Base-by-base conservation (phyloP, 495 filamentous ascomycete genomes). In the Astrothelium macrocarpum region DNA sequence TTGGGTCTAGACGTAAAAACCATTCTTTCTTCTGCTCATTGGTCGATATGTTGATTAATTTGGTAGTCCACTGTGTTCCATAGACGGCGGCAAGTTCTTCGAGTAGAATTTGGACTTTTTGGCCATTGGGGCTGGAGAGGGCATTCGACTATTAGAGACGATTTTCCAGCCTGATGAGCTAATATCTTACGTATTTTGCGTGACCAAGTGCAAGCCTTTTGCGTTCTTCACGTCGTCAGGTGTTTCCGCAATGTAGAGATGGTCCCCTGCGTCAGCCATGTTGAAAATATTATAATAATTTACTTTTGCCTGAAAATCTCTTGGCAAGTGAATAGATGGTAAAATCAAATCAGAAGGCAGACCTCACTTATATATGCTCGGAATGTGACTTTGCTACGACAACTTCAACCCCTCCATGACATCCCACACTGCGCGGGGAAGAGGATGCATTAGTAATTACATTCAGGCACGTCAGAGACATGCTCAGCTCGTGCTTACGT, bases 21-120 rank as follows among this genome's bases (percentile, higher is more conserved):
- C 81, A 84, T 32, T 82, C 78, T 59, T 83, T 79, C 75, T 84
- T 84, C 64, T 84, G 81, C 64, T 82, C 80, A 61, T 82, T 82
- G 61, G 78, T 84, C 59, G 72, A 74, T 53, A 82, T 79, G 64
- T 82, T 73, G 62, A 83, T 79, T 9, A 82, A 36, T 26, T 77
- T 82, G 0, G 77, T 79, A 1, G 78, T 81, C 77, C 79, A 84
- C 59, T 78, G 66, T 9, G 75, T 79, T 28, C 79, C 81, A 65
- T 84, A 84, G 58, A 74, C 65, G 20, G 80, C 79, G 42, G 63
- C 66, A 5, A 74, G 65, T 61, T 74, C 72, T 59, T 74, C 72
- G 59, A 74, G 72, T 31, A 71, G 60, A 65, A 74, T 73, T 65
- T 74, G 71, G 23, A 74, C 71, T 34, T 69, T 69, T 49, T 71